Base-by-base conservation (phyloP, 176 grass and related monocot species). In the Phoenix roebelenii region DNA sequence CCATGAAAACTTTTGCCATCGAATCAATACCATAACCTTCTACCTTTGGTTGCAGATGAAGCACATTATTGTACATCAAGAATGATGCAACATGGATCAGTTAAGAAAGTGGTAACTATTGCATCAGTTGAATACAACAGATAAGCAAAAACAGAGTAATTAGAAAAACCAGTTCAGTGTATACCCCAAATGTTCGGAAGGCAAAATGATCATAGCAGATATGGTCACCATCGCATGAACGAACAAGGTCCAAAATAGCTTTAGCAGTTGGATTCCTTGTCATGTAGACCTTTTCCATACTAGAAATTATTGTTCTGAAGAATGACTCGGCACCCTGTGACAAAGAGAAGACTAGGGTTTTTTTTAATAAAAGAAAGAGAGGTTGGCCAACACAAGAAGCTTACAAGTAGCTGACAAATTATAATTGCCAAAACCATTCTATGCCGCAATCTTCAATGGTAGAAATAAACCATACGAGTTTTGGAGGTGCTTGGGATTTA, bases 151-250 rank as follows among this genome's bases (percentile, higher is more conserved):
- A 57, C 18, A 16, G 58, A 50, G 80, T 15, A 28, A 28, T 55
- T 14, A 44, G 25, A 56, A 56, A 63, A 44, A 5, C 50, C n/a
- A 62, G 52, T 9, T 35, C 25, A 74, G 17, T 29, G 49, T 59
- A 76, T 57, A 91, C 92, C 67, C 87, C 92, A 85, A 91, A 97
- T 72, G 92, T 91, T 50, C 87, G 70, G 79, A 97, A 97, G 63
- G 92, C 87, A 73, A 97, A 82, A 60, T 97, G 92, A 74, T 97
- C 87, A 57, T 91, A 97, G 59, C 73, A 97, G 72, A 97, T 75
- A 52, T 88, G 63, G 56, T 85, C 70, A 22, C 84, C 87, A 57
- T 91, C 93, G 25, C 77, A 75, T 52, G 87, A 91, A 59, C 48
- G 67, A 55, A 91, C 87, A 77, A 91, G 81, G 0, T 91, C 87